Evolutionary conservation across 805 yeast genomes (phyloP).

Genomic region (Clavispora phyllophila): DNA sequence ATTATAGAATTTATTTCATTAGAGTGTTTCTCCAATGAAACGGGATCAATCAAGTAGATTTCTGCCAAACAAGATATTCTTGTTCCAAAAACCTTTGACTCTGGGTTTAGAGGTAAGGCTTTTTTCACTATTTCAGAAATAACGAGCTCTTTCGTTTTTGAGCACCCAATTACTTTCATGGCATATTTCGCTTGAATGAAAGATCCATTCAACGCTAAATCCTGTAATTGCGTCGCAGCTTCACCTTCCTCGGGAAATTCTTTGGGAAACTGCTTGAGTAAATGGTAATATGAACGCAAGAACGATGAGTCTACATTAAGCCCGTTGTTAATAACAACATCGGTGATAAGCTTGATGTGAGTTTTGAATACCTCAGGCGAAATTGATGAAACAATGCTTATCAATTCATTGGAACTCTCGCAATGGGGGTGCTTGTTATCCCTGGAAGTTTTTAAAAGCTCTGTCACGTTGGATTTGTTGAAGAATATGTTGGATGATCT

Average conservation of each 20-base stretch:
- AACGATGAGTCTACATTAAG: slow-evolving; percentile 6
- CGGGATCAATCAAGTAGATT: slow-evolving; percentile 45
- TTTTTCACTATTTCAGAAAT: slow-evolving; percentile 34
- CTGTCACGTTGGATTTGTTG: slow-evolving; percentile 59
- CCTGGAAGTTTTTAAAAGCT: slow-evolving; percentile 45
- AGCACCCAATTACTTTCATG: slow-evolving; percentile 50
- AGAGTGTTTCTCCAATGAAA: slow-evolving; percentile 46
- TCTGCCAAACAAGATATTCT: slow-evolving; percentile 59
- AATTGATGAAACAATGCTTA: slow-evolving; percentile 54
- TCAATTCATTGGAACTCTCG: slow-evolving; percentile 44
- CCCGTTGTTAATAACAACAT: slow-evolving; percentile 25
- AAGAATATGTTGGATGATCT: slow-evolving; percentile 57
- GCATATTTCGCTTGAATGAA: slow-evolving; percentile 64
- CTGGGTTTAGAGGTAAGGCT: slow-evolving; percentile 48
- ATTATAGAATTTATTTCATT: slow-evolving; percentile 55
- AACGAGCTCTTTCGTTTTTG: slow-evolving; percentile 37
- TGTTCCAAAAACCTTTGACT: slow-evolving; percentile 41
- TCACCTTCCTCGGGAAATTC: slow-evolving; percentile 39
- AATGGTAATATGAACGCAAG: slow-evolving; percentile 57
- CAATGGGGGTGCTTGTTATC: slow-evolving; percentile 25
- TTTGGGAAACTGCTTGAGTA: slow-evolving; percentile 47
- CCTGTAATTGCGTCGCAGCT: slow-evolving; percentile 42
- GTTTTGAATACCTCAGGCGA: slow-evolving; percentile 62
- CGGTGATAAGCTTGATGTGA: slow-evolving; percentile 49
- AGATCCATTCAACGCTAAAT: slow-evolving; percentile 47